A percentile compares a stretch with the other conserved stretches of the same genome.
Conservation (phyloP, 495 filamentous ascomycete genomes). For the Evernia prunastri region DNA sequence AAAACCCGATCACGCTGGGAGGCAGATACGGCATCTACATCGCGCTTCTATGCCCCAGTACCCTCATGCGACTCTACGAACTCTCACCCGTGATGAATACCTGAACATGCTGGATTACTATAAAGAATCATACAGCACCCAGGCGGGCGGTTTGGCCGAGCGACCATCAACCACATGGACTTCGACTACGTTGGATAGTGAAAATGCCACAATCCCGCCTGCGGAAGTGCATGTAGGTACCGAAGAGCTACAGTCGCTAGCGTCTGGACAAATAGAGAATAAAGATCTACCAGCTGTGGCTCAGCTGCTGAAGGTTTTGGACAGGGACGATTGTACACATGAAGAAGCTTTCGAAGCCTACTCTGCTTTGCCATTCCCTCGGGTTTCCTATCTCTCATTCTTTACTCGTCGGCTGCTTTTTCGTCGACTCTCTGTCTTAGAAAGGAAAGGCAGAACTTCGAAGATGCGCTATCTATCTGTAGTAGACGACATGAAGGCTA, state of each 20-base stretch:
- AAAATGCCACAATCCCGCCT: neutral
- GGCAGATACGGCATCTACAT: constrained; percentile 10
- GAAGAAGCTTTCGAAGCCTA: constrained; percentile 56
- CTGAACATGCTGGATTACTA: constrained; percentile 27
- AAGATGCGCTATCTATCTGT: constrained; percentile 80
- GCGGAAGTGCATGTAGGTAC: neutral
- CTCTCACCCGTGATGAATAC: constrained; percentile 25
- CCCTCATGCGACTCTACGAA: neutral
- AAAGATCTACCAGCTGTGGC: constrained; percentile 26
- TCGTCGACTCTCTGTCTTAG: constrained; percentile 56
- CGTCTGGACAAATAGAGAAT: neutral
- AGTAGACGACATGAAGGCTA: constrained; percentile 70
- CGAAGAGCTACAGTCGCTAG: neutral
- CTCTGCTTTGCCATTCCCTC: constrained; percentile 53
- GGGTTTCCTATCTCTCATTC: constrained; percentile 56
- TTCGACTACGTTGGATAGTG: neutral
- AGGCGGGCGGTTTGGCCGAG: neutral
- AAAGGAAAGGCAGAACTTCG: constrained; percentile 46
- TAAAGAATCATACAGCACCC: constrained; percentile 16
- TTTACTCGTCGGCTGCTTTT: constrained; percentile 58
- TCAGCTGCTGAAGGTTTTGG: constrained; percentile 39
- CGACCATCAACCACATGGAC: neutral
- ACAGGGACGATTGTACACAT: constrained; percentile 41
- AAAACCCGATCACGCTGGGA: constrained; percentile 3
- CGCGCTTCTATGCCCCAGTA: constrained; percentile 4